These are phyloP conservation scores for Arthroderma sp. DNA, from an alignment of 2,329 filamentous ascomycete genomes.

Conservation along the genomic window DNA sequence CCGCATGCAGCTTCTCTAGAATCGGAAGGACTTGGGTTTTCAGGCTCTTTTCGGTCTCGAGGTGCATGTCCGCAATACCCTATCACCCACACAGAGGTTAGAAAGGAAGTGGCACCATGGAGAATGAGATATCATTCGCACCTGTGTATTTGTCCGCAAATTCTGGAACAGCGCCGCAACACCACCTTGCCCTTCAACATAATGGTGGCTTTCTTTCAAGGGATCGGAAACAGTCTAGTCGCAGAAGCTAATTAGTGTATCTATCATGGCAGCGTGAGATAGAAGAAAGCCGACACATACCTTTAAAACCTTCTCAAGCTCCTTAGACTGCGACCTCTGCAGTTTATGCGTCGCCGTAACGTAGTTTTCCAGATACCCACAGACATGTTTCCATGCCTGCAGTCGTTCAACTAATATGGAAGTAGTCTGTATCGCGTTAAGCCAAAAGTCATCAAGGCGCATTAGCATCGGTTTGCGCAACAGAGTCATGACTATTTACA, in stretches of 20 bases:
- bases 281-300: slow-evolving; percentile 25
- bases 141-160: slow-evolving; percentile 77
- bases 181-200: slow-evolving; percentile 78
- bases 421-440: slow-evolving; percentile 43
- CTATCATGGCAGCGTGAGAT: not conserved
- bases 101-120: not conserved
- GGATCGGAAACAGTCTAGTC: slow-evolving; percentile 67
- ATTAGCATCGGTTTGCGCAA: not conserved
- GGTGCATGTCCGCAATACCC: slow-evolving; percentile 74
- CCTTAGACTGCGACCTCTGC: slow-evolving; percentile 73
- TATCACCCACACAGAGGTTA: slow-evolving; percentile 23
- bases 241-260: not conserved
- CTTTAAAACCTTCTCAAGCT: slow-evolving; percentile 92
- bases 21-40: slow-evolving; percentile 77
- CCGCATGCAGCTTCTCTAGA: slow-evolving; percentile 80
- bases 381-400: slow-evolving; percentile 91
- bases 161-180: slow-evolving; percentile 88
- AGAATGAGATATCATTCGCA: slow-evolving; percentile 19
- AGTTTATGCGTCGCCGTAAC: slow-evolving; percentile 73
- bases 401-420: slow-evolving; percentile 74
- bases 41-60: slow-evolving; percentile 81
- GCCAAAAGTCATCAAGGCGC: slow-evolving; percentile 6
- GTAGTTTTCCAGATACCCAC: slow-evolving; percentile 84
- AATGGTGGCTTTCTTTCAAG: slow-evolving; percentile 80
- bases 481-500: not conserved